phyloP scores from a whole-genome alignment of 2,329 filamentous ascomycete genomes.

The Emmonsiellopsis sp. region DNA sequence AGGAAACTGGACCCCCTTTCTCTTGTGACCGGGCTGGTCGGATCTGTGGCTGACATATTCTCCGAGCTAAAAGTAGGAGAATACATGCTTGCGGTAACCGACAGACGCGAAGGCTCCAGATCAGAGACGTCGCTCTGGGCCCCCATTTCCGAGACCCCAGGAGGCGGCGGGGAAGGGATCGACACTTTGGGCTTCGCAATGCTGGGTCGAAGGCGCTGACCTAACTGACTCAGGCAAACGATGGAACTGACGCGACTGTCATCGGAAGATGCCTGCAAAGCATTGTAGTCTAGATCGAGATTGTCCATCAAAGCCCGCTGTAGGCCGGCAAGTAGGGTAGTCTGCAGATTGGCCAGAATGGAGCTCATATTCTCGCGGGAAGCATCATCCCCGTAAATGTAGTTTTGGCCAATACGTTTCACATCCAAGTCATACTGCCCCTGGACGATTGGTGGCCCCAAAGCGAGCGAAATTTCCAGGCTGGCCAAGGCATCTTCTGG shows the following conservation, averaged over 20 bases:
- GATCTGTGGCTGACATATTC: background rate
- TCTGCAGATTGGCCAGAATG: constrained; percentile 30
- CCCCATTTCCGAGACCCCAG: background rate
- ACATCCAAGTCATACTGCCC: constrained; percentile 27
- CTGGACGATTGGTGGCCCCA: constrained; percentile 27
- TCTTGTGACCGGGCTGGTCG: background rate
- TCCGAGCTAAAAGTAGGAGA: background rate
- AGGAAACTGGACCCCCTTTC: background rate
- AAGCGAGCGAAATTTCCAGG: constrained; percentile 27
- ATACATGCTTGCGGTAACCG: background rate
- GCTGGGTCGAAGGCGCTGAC: constrained; percentile 21
- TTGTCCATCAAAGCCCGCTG: constrained; percentile 23
- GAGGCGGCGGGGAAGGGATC: background rate
- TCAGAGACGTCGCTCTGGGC: background rate
- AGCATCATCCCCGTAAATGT: constrained; percentile 27
- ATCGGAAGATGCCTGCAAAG: constrained; percentile 28
- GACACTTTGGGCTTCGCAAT: background rate
- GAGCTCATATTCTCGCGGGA: constrained; percentile 32
- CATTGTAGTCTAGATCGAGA: constrained; percentile 21
- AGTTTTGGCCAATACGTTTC: constrained; percentile 25
- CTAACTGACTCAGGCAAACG: constrained; percentile 26
- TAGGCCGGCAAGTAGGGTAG: constrained; percentile 25
- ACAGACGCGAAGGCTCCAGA: background rate
- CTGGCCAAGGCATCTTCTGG: constrained; percentile 2
- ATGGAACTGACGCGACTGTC: constrained; percentile 26